Base-by-base conservation (phyloP, 1,284 basidiomycete species). In the Rhodofomes roseus region DNA sequence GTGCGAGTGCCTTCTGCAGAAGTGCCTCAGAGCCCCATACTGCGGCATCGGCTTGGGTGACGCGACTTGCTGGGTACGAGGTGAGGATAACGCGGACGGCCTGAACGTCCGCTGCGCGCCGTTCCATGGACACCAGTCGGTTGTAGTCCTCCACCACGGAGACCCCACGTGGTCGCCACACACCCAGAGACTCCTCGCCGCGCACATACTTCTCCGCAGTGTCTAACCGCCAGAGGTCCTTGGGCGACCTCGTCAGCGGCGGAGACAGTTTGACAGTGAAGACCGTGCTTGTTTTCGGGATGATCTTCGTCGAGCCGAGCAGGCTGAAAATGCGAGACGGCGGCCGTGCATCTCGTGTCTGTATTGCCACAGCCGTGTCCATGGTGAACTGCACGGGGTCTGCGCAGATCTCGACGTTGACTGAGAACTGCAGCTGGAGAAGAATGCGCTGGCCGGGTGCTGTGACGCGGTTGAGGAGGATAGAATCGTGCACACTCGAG, bases 221-320 rank as follows among this genome's bases (percentile, higher is more conserved):
- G 76, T 98, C 95, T 55, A 98, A 79, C 54, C 95, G 81, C 96
- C 96, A 98, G 12, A 98, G 80, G 62, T 98, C 96, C 70, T 86
- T 85, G 1, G 93, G 85, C 1, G 90, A 94, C 44, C 93, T 88
- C 8, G 93, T 96, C 63, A 94, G 76, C 3, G 93, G 92, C 12
- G 96, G 95, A 2, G 86, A 86, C 27, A 98, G 79, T 52, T 85
- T 83, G 40, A 98, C 82, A 31, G 79, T 83, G 76, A 96, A 98
- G 41, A 96, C 82, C 16, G 85, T 86, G 67, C 87, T 94, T 36
- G 87, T 86, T 77, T 92, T 92, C 23, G 83, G 79, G 23, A 90
- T 77, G 43, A 89, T 84, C 71, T 89, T 90, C 62, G 82, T 85
- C 14, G 90, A 87, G 11, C 84, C 86, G 63, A 98, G 86, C 68